Base-by-base conservation (phyloP, 2,329 filamentous ascomycete genomes). In the Xylaria sp. region DNA sequence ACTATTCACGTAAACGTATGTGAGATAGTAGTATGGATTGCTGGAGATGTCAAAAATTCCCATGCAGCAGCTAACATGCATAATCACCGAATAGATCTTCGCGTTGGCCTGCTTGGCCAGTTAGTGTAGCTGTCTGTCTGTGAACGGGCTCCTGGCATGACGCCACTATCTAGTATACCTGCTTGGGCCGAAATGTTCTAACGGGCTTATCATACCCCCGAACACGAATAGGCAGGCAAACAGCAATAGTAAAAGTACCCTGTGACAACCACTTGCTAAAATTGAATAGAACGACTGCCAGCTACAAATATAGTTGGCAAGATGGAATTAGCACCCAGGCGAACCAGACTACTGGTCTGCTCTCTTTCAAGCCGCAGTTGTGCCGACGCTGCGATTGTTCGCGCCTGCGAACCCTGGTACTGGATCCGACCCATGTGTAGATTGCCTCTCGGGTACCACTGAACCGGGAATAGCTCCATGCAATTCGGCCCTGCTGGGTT, bases 41-140 rank as follows among this genome's bases (percentile, higher is more conserved):
- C 26, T 17, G 6, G 9, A 33, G 51, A n/a, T 36, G 15, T n/a
- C 2, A 7, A 23, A 65, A 26, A 51, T 23, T 33, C 38, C 61
- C 17, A 54, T 56, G 62, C 6, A 40, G 38, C 38, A 51, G 59
- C 57, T 48, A 36, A 59, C 66, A 62, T 63, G 49, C 58, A 51
- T 58, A 31, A 10, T 23, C 49, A 60, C 65, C 31, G 40, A 17
- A 31, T 44, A 23, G 42, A 31, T 23, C 6, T 42, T 40, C 36
- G 40, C 11, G 51, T 57, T 58, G n/a, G 20, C 36, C 23, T 38
- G 15, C 42, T 36, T 38, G 49, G 46, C n/a, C 38, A 44, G 33
- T 51, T 44, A 26, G 13, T 48, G 23, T 48, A 9, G 23, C 23
- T 46, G 31, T 49, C 9, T 40, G 31, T 4, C 9, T 40, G 31